phyloP scores from a whole-genome alignment of 257 asterid genomes.

The Gentiana straminea region DNA sequence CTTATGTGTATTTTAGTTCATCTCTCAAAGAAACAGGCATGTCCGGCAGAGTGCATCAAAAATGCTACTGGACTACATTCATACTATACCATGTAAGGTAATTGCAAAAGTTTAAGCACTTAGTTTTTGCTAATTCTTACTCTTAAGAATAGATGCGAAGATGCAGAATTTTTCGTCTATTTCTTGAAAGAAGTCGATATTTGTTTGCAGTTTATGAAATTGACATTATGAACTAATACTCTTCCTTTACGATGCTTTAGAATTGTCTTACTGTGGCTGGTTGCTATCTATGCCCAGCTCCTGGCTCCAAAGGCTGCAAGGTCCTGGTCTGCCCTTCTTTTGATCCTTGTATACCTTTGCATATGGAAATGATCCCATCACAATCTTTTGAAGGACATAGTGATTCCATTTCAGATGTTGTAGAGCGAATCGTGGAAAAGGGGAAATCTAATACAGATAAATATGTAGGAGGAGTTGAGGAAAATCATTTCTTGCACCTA shows the following conservation, averaged over 20 bases:
- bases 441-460: conserved; percentile 26
- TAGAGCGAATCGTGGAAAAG: conserved; percentile 34
- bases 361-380: conserved; percentile 23
- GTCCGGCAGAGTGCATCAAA: conserved; percentile 73
- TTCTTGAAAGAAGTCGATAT: neutral
- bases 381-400: conserved; percentile 10
- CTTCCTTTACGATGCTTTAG: conserved; percentile 24
- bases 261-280: conserved; percentile 69
- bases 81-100: conserved; percentile 81
- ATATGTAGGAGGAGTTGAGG: conserved; percentile 19
- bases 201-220: neutral
- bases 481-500: conserved; percentile 29
- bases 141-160: neutral
- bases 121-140: neutral
- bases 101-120: conserved; percentile 5
- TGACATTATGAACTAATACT: neutral
- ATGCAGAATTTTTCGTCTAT: neutral
- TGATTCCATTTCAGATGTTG: conserved; percentile 22
- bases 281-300: conserved; percentile 91
- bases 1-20: conserved; percentile 36
- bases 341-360: conserved; percentile 31
- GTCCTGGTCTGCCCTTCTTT: conserved; percentile 52
- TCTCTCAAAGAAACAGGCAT: conserved; percentile 74
- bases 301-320: conserved; percentile 81
- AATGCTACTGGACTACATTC: conserved; percentile 52